A percentile compares a stretch with the other conserved stretches of the same genome.
Conservation (phyloP, 768 basidiomycete species). For the Lactifluus volemus region DNA sequence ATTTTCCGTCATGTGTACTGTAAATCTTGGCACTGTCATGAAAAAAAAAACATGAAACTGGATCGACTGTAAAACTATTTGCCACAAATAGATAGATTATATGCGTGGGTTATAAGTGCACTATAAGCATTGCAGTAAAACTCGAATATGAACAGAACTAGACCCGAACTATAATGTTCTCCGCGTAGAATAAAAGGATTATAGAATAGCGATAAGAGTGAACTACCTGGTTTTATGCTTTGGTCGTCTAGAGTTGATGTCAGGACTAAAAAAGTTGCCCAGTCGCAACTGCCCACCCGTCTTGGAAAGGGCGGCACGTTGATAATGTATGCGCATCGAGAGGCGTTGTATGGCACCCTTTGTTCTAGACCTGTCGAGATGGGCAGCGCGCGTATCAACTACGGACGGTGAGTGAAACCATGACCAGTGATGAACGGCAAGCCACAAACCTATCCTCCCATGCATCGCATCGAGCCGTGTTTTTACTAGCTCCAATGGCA, state of each 20-base stretch:
- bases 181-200: neutral
- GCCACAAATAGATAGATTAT: neutral
- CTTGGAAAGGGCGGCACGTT: constrained; percentile 34
- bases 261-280: constrained; percentile 8
- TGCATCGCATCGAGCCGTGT: constrained; percentile 44
- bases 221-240: constrained; percentile 2
- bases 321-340: constrained; percentile 54
- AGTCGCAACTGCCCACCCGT: constrained; percentile 13
- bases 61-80: no score
- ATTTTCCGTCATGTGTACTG: no score
- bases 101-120: neutral
- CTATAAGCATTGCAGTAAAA: neutral
- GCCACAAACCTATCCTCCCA: constrained; percentile 49
- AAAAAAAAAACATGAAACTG: no score
- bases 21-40: no score
- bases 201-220: neutral
- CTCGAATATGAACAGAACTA: constrained; percentile 11
- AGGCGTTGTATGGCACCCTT: constrained; percentile 63
- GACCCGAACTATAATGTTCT: constrained; percentile 25
- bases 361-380: constrained; percentile 66
- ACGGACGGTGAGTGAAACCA: neutral
- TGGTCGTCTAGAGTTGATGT: constrained; percentile 1
- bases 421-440: neutral
- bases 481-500: constrained; percentile 42
- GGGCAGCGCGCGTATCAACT: constrained; percentile 69